Evolutionary conservation across 352 stramenopile species (phyloP), one percentile per base, ranked within the genome.

Genomic region (Pythium dissimile): DNA sequence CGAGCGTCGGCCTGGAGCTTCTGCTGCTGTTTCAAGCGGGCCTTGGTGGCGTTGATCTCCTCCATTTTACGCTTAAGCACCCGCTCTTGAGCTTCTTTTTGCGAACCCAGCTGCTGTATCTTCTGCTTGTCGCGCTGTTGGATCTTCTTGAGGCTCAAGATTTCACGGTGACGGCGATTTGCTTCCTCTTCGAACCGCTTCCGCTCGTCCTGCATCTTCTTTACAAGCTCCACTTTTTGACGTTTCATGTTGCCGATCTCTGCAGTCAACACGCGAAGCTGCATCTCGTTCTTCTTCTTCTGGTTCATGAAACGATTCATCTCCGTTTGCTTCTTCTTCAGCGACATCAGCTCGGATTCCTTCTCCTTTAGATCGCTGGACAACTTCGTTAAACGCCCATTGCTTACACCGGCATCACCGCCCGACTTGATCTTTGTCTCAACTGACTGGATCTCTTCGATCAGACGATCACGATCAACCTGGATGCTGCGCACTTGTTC

Each of bases 11-110:
- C 79, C 44, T 82, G 82, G 8, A 92, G 27, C 53, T 90, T 75
- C 44, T 92, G 80, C 37, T 95, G 86, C 21, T 94, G 84, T 61
- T 94, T 93, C n/a, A 95, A 53, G 15, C 80, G 65, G 26, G 83
- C 78, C 54, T 94, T 95, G 5, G 79, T 75, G 12, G 78, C 81
- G 13, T 76, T 83, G 42, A 90, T 79, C 55, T 95, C 86, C 54
- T 95, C 84, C 82, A 94, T 92, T 54, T 92, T 92, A 3, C 86
- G 80, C 66, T 92, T 93, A 24, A 95, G 63, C 12, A 95, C 86
- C 15, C 86, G 80, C 35, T 95, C 86, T 55, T 95, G 86, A 0
- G 86, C 86, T 57, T 90, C 80, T 43, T 94, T 93, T 52, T 94
- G 77, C 8, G 72, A 85, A 0, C 86, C 86, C 48, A 94, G 70